Evolutionary conservation across 164 flowering plant species (phyloP), one percentile per base, ranked within the genome.

Genomic region (Houttuynia cordata): DNA sequence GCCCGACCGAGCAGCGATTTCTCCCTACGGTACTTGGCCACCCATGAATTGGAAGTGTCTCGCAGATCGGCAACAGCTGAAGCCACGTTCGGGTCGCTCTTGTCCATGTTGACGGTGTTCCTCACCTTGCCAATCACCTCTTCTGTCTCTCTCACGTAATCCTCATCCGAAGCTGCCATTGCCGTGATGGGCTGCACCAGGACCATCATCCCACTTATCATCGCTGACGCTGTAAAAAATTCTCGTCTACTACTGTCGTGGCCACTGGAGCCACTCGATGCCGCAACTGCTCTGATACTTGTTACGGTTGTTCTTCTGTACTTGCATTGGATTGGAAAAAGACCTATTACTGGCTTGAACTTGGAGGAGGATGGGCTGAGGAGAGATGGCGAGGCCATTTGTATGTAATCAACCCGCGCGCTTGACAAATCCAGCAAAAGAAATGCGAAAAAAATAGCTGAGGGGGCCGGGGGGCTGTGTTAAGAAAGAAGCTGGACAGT

Each of bases 21-120:
- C 81, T 93, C 98, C 62, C 81, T 79, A 68, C 98, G 67, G 65
- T 92, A 89, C 88, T 93, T 93, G 4, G 98, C 98, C 72, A 93
- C 98, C 98, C 98, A 93, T 1, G 82, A 72, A 58, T 89, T 93
- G 1, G 98, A 93, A 1, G 83, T 67, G 25, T 86, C 86, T 65
- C 97, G 69, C 0, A 93, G 74, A 0, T 83, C 88, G 17, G 96
- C 77, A 59, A 93, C 98, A 4, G 96, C 90, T 0, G 41, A 45
- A 0, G 90, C 88, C 30, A 84, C 79, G 51, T 78, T 79, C 0
- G 98, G 98, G 58, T 87, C 93, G 24, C 22, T 79, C 60, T 73
- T 86, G 60, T 83, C 86, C 82, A 84, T 75, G 60, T 51, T 80
- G 61, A 92, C 75, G 49, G 98, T 87, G 52, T 60, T 64, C 66